phyloP scores from a whole-genome alignment of 768 basidiomycete genomes.

The Phallus indusiatus region DNA sequence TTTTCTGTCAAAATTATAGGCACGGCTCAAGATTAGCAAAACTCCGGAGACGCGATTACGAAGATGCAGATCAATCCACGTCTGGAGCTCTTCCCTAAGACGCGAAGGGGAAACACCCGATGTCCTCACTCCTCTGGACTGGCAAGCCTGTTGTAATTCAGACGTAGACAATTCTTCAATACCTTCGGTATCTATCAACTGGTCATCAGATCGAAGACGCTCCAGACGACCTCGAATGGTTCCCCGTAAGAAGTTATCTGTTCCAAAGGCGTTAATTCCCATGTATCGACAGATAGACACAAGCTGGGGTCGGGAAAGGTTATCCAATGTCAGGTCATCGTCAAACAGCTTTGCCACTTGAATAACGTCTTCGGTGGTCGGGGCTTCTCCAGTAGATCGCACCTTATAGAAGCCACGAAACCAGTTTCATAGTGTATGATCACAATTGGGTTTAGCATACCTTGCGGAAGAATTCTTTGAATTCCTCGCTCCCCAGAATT shows the following conservation, averaged over 20 bases:
- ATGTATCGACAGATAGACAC: constrained; percentile 97
- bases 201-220: constrained; percentile 83
- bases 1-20: constrained; percentile 85
- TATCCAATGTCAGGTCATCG: constrained; percentile 96
- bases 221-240: constrained; percentile 77
- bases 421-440: not conserved
- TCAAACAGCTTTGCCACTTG: constrained; percentile 96
- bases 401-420: constrained; percentile 37
- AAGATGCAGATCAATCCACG: constrained; percentile 90
- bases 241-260: constrained; percentile 95
- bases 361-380: constrained; percentile 81
- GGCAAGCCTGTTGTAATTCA: constrained; percentile 88
- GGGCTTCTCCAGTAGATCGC: constrained; percentile 90
- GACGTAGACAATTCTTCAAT: constrained; percentile 84
- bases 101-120: constrained; percentile 79
- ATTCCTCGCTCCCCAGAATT: constrained; percentile 89
- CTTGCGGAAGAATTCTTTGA: constrained; percentile 99
- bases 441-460: constrained; percentile 26
- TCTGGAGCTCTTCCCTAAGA: constrained; percentile 79
- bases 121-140: constrained; percentile 89
- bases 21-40: constrained; percentile 85
- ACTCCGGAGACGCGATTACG: constrained; percentile 90
- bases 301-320: constrained; percentile 94
- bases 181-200: constrained; percentile 84
- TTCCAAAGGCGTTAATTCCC: constrained; percentile 97